Conservation (phyloP, 2,329 filamentous ascomycete species). For the Xylariomycetidae sp. region DNA sequence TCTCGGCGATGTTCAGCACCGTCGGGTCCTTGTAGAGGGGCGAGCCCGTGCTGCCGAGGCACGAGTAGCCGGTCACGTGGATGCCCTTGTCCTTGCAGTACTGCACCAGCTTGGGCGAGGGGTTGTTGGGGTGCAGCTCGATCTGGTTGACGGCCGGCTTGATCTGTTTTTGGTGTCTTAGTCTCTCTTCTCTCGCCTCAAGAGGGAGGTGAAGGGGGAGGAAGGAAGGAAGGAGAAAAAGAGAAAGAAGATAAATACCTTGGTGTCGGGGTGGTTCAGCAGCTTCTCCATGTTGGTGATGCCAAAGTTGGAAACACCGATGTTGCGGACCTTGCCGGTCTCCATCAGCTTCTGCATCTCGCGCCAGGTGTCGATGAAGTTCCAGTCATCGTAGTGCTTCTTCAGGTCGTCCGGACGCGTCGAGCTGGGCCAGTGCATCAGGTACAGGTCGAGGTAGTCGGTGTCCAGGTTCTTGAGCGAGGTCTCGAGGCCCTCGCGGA, state of each 20-base stretch:
- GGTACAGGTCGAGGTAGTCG: conserved; percentile 64
- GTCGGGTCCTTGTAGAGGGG: conserved; percentile 62
- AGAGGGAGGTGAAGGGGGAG: too few species aligned
- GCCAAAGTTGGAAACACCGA: conserved; percentile 82
- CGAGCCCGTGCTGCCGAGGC: conserved; percentile 65
- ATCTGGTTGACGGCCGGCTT: conserved; percentile 72
- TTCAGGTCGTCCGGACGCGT: conserved; percentile 55
- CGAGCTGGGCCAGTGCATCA: conserved; percentile 67
- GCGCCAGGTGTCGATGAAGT: conserved; percentile 73
- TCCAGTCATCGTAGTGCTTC: conserved; percentile 71
- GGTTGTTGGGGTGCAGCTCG: conserved; percentile 75
- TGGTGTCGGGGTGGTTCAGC: conserved; percentile 57
- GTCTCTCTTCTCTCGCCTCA: not conserved
- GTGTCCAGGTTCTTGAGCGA: conserved; percentile 55
- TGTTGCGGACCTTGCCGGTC: conserved; percentile 69
- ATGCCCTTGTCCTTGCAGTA: conserved; percentile 70
- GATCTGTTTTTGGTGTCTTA: conserved; percentile 30
- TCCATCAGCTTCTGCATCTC: conserved; percentile 65
- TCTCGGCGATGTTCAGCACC: conserved; percentile 55
- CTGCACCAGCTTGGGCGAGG: conserved; percentile 70
- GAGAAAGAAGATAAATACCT: conserved; percentile 42
- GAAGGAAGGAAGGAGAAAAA: too few species aligned
- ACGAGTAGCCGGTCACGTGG: conserved; percentile 69
- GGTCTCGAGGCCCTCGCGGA: conserved; percentile 53
- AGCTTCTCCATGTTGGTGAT: conserved; percentile 76